Evolutionary conservation across 1,139 yeast species (phyloP), one percentile per base, ranked within the genome.

Genomic region (Spathaspora sp.): DNA sequence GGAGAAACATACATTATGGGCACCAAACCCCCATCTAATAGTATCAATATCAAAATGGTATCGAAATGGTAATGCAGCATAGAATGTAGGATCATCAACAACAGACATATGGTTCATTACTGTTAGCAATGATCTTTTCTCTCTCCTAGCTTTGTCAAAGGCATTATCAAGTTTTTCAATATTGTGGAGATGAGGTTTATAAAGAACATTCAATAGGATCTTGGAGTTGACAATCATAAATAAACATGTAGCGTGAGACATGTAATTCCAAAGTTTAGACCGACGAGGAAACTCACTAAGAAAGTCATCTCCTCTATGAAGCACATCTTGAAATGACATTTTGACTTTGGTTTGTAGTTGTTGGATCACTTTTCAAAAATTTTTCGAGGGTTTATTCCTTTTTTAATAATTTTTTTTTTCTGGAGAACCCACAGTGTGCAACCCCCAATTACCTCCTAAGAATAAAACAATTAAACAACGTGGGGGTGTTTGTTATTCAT

Each of bases 51-150:
- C 80, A 17, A 70, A 65, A 54, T 82, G 86, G 55, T 80, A 82
- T 42, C 82, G 73, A 80, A 84, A 76, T 0, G 97, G 97, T 49
- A 91, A 72, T 40, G 88, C 80, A 0, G 95, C 96, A 86, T 95
- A 93, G 44, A 89, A 71, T 26, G 89, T 76, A 0, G 99, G 99
- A 59, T 93, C 99, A 61, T 93, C 99, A 23, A 90, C 86, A 47
- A 88, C 89, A 1, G 96, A 87, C 86, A 90, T 88, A 60, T 93
- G 99, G 63, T 93, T 93, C 96, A 91, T 89, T n/a, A 91, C 81
- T 0, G 98, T 89, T 48, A 91, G 57, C 4, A 91, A 63, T 0
- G 95, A 85, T 42, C 97, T 69, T 51, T 86, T 81, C 58, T 89
- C 95, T 1, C 59, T 54, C 46, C 85, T 68, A 1, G 95, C 84